These are phyloP conservation scores for Arabidopsis suecica DNA, from an alignment of 345 rosid genomes.

Conservation along the genomic window DNA sequence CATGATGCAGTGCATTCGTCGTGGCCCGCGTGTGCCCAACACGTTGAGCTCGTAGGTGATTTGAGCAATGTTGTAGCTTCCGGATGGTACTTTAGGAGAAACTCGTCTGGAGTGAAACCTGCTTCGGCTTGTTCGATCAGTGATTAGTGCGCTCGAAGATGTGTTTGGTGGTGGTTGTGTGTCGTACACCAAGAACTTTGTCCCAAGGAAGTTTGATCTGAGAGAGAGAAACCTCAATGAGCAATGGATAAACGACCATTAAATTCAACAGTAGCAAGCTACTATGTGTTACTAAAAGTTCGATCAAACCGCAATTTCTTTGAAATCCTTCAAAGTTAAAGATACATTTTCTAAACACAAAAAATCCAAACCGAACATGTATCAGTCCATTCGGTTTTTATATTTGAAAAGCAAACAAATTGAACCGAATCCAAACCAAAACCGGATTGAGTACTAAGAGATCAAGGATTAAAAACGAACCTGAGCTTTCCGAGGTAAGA, in stretches of 20 bases:
- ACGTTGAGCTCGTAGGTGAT: constrained; percentile 65
- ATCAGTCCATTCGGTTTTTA: neutral
- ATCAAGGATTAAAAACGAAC: constrained; percentile 38
- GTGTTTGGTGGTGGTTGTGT: constrained; percentile 62
- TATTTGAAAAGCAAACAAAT: neutral
- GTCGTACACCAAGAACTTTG: constrained; percentile 67
- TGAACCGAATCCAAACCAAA: neutral
- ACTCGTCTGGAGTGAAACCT: constrained; percentile 66
- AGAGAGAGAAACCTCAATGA: constrained; percentile 19
- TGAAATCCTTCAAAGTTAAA: too few relatives aligned
- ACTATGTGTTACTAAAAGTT: neutral
- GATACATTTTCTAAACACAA: neutral
- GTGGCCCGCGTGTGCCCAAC: constrained; percentile 66
- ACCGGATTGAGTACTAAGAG: constrained; percentile 1
- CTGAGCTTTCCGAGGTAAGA: constrained; percentile 73
- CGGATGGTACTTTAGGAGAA: constrained; percentile 71
- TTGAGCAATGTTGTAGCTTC: constrained; percentile 66
- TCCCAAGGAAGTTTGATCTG: constrained; percentile 75
- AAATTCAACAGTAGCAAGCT: neutral
- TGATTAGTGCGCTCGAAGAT: constrained; percentile 48
- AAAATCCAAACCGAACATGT: neutral
- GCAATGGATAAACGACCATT: neutral
- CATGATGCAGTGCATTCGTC: constrained; percentile 71
- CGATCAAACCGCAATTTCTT: too few relatives aligned
- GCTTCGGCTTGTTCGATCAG: constrained; percentile 55